A percentile compares a stretch with the other conserved stretches of the same genome.
Evolutionary conservation across 208 protist species (phyloP).

Genomic region (Leptomonas seymouri): DNA sequence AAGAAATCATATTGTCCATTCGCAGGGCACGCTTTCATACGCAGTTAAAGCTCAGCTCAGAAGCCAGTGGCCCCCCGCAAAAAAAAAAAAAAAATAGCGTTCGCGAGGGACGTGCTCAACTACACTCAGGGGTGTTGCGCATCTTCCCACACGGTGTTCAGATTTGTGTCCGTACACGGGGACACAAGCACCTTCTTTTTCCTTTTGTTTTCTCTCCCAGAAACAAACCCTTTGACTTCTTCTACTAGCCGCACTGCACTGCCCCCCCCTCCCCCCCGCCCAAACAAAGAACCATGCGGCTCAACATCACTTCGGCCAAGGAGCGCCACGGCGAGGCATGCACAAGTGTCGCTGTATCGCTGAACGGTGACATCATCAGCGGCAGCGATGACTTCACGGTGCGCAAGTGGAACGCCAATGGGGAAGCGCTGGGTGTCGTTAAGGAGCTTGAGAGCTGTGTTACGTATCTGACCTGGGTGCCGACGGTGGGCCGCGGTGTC

Average conservation of each 20-base stretch:
- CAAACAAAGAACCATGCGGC: conserved; percentile 48
- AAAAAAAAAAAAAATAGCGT: no score
- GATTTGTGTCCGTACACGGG: no score
- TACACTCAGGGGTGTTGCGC: no score
- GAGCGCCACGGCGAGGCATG: conserved; percentile 88
- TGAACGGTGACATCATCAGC: conserved; percentile 88
- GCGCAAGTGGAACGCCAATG: conserved; percentile 91
- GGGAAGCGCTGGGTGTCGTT: conserved; percentile 89
- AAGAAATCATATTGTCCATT: no score
- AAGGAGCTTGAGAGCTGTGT: conserved; percentile 89
- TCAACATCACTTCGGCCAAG: conserved; percentile 79
- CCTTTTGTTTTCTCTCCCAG: neutral
- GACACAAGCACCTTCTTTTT: no score
- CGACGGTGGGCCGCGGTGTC: conserved; percentile 41
- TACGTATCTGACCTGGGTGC: conserved; percentile 93
- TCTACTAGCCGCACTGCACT: neutral
- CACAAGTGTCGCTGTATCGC: conserved; percentile 86
- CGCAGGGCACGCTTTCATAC: no score
- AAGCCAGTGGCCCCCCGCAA: no score
- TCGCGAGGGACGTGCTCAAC: no score
- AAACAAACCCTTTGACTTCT: neutral
- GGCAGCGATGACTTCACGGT: conserved; percentile 91
- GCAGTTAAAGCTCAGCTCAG: no score
- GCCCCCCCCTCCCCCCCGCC: neutral
- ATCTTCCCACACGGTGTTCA: no score